These are phyloP conservation scores for Lodderomyces theae DNA, from an alignment of 1,139 yeast species.

Conservation along the genomic window DNA sequence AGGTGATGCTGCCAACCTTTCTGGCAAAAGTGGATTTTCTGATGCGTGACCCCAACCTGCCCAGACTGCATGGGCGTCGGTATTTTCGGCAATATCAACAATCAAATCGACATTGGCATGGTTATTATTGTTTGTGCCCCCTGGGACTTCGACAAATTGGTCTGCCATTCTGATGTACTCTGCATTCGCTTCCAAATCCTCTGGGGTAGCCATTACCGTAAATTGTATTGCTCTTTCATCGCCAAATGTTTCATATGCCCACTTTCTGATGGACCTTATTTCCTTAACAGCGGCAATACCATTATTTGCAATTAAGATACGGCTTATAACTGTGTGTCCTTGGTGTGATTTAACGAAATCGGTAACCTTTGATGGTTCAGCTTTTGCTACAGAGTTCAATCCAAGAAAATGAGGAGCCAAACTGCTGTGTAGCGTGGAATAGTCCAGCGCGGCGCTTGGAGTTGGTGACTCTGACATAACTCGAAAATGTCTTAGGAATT, in stretches of 20 bases:
- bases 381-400: conserved; percentile 65
- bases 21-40: conserved; percentile 94
- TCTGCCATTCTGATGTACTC: conserved; percentile 99
- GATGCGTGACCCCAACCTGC: conserved; percentile 99
- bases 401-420: conserved; percentile 80
- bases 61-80: conserved; percentile 98
- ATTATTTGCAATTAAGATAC: conserved; percentile 89
- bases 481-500: background rate
- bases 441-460: conserved; percentile 21
- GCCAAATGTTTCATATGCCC: conserved; percentile 98
- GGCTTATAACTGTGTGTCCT: conserved; percentile 93
- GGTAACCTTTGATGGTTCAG: conserved; percentile 71
- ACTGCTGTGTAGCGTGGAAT: conserved; percentile 28
- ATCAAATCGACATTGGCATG: conserved; percentile 97
- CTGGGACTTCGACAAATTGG: conserved; percentile 97
- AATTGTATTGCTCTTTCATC: conserved; percentile 91
- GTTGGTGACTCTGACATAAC: conserved; percentile 7
- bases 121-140: conserved; percentile 97
- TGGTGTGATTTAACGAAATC: conserved; percentile 83
- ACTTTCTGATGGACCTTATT: conserved; percentile 93
- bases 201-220: conserved; percentile 99
- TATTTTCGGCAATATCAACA: conserved; percentile 95
- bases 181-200: conserved; percentile 93
- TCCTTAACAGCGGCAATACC: conserved; percentile 99
- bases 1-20: conserved; percentile 85